Conservation (phyloP, 495 filamentous ascomycete genomes). For the Xylaria castorea region DNA sequence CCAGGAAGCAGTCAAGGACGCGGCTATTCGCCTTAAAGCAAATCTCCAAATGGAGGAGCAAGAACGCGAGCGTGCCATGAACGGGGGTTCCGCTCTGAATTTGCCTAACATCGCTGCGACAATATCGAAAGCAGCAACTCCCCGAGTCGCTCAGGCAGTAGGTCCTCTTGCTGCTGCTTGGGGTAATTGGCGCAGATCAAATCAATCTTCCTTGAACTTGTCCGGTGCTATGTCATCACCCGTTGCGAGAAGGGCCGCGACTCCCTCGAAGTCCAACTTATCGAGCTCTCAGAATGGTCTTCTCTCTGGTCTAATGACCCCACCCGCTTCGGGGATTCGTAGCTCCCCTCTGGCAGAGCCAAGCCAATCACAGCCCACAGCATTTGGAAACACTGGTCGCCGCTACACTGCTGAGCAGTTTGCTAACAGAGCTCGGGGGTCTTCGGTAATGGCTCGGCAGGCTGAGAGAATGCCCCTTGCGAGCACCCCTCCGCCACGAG, state of each 20-base stretch:
- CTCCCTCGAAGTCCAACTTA: conserved; percentile 67
- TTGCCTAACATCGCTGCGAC: conserved; percentile 61
- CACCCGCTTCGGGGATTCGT: conserved; percentile 72
- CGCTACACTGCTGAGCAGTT: conserved; percentile 57
- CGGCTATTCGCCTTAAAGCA: conserved; percentile 88
- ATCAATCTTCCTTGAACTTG: conserved; percentile 58
- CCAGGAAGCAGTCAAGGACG: conserved; percentile 78
- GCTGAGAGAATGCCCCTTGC: conserved; percentile 46
- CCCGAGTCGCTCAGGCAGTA: conserved; percentile 80
- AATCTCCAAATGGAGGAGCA: conserved; percentile 98
- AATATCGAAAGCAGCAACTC: conserved; percentile 67
- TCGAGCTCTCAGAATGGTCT: conserved; percentile 48
- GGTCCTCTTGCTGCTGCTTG: conserved; percentile 78
- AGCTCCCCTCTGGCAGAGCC: conserved; percentile 53
- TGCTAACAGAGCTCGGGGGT: conserved; percentile 52
- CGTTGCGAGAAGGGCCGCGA: conserved; percentile 54
- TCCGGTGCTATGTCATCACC: conserved; percentile 48
- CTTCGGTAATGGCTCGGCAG: conserved; percentile 41
- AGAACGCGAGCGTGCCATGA: conserved; percentile 75
- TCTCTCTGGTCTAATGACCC: conserved; percentile 81
- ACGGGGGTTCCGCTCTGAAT: conserved; percentile 61
- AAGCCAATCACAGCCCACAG: conserved; percentile 52
- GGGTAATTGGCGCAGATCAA: conserved; percentile 77
- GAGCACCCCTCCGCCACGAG: conserved; percentile 45
- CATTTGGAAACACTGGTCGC: conserved; percentile 58